These are phyloP conservation scores for Candida adriatica DNA, from an alignment of 805 yeast genomes.

Conservation along the genomic window DNA sequence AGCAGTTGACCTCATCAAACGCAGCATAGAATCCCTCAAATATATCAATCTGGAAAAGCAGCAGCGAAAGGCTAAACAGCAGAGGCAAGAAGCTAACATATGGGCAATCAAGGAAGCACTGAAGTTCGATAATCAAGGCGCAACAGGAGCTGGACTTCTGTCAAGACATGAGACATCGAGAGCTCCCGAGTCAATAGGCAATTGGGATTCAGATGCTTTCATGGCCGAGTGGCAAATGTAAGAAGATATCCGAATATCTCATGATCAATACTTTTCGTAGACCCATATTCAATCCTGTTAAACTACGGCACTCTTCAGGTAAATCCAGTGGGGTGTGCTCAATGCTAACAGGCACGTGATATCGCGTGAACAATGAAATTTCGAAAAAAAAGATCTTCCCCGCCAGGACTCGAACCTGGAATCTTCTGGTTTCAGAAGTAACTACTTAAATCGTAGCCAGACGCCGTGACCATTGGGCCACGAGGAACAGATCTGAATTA, in stretches of 20 bases:
- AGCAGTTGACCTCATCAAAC: constrained; percentile 18
- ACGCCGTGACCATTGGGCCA: constrained; percentile 75
- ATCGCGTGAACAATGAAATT: background rate
- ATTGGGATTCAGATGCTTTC: too few relatives aligned
- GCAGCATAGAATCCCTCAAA: constrained; percentile 16
- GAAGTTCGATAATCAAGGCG: constrained; percentile 2
- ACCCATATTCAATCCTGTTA: too few relatives aligned
- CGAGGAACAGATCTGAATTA: constrained; percentile 51
- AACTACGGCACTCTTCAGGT: too few relatives aligned
- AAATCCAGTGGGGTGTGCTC: too few relatives aligned
- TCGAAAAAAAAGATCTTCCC: constrained; percentile 23
- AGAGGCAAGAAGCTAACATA: constrained; percentile 1
- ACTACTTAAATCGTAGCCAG: constrained; percentile 54
- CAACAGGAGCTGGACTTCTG: background rate
- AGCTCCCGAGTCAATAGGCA: too few relatives aligned
- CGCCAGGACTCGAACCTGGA: constrained; percentile 32
- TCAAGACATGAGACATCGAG: too few relatives aligned
- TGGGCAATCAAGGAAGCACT: constrained; percentile 8
- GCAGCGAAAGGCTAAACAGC: constrained; percentile 1
- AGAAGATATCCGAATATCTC: too few relatives aligned
- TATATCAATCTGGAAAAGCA: constrained; percentile 15
- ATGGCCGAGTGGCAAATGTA: too few relatives aligned
- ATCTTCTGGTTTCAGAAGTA: constrained; percentile 32
- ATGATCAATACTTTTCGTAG: too few relatives aligned
- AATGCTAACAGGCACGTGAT: too few relatives aligned